Percentiles rank a stretch among this genome's conserved stretches.
Evolutionary conservation across 352 stramenopile genomes (phyloP).

Genomic region (Phytophthora crassamura): DNA sequence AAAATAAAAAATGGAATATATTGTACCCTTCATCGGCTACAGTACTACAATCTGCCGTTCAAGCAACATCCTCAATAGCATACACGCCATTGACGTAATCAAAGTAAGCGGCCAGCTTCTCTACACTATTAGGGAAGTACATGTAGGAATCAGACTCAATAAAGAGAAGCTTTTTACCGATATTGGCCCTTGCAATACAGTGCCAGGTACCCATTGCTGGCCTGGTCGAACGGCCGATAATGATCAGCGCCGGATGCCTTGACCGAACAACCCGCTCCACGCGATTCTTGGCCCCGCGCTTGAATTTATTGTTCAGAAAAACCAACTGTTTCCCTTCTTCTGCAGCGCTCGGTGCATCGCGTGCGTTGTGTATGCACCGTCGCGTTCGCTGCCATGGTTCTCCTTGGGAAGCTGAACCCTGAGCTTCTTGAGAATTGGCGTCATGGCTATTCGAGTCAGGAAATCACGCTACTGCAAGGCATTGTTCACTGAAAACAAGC

Average conservation of each 20-base stretch:
- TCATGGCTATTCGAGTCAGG: background rate
- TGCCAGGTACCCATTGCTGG: background rate
- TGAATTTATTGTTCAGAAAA: background rate
- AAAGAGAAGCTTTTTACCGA: background rate
- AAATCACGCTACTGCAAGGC: background rate
- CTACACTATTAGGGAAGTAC: background rate
- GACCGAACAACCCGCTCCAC: background rate
- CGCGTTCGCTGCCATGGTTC: background rate
- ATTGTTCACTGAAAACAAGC: background rate
- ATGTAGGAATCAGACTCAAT: background rate
- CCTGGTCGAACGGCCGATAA: background rate
- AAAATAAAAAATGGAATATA: too few relatives aligned
- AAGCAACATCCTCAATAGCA: too few relatives aligned
- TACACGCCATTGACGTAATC: too few relatives aligned
- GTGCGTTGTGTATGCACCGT: background rate
- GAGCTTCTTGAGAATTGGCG: background rate
- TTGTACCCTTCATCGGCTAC: slow-evolving; percentile 1
- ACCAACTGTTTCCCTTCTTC: background rate
- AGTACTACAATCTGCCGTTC: too few relatives aligned
- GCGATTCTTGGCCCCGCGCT: background rate
- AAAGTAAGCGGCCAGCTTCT: background rate
- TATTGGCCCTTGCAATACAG: background rate
- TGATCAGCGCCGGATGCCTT: background rate
- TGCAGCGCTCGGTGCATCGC: background rate
- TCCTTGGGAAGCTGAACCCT: background rate